These are phyloP conservation scores for Sphaerostilbella broomeana DNA, from an alignment of 2,329 filamentous ascomycete species.

Conservation along the genomic window DNA sequence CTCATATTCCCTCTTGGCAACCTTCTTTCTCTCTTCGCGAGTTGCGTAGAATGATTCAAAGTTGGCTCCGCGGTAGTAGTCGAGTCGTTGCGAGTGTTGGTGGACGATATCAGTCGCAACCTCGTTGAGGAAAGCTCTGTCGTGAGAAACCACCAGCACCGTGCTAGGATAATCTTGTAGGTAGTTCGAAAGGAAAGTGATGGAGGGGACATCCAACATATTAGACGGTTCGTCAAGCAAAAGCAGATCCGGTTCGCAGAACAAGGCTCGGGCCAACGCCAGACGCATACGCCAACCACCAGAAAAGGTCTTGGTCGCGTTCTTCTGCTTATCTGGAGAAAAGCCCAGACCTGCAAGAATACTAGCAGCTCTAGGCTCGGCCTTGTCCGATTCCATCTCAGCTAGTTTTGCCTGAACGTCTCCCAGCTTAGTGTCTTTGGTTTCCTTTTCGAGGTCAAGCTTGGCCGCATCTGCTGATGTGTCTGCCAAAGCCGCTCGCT, in stretches of 20 bases:
- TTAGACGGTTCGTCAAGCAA: slow-evolving; percentile 98
- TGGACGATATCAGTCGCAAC: slow-evolving; percentile 99
- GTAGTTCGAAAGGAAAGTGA: slow-evolving; percentile 95
- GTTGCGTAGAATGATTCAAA: slow-evolving; percentile 97
- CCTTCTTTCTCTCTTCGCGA: slow-evolving; percentile 94
- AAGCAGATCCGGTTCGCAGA: slow-evolving; percentile 93
- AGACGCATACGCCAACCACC: slow-evolving; percentile 99
- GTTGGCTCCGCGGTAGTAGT: slow-evolving; percentile 98
- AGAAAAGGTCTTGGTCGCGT: slow-evolving; percentile 93
- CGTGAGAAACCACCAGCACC: slow-evolving; percentile 93
- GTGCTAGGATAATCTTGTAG: slow-evolving; percentile 92
- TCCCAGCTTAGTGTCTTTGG: slow-evolving; percentile 80
- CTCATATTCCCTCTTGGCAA: slow-evolving; percentile 93
- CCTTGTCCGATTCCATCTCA: slow-evolving; percentile 99
- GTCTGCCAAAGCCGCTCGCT: slow-evolving; percentile 76
- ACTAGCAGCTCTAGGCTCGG: slow-evolving; percentile 88
- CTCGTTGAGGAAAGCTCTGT: slow-evolving; percentile 97
- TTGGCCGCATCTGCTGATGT: slow-evolving; percentile 82
- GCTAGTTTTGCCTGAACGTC: slow-evolving; percentile 88
- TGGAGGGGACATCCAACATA: slow-evolving; percentile 99
- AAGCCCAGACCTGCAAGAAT: slow-evolving; percentile 97
- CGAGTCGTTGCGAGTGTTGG: slow-evolving; percentile 91
- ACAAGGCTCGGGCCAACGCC: slow-evolving; percentile 86
- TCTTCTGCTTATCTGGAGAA: slow-evolving; percentile 86
- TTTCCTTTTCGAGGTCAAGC: slow-evolving; percentile 81